A percentile compares a stretch with the other conserved stretches of the same genome.
Evolutionary conservation across 371 early-diverging fungal genomes (phyloP).

Genomic region (Rozella allomycis): DNA sequence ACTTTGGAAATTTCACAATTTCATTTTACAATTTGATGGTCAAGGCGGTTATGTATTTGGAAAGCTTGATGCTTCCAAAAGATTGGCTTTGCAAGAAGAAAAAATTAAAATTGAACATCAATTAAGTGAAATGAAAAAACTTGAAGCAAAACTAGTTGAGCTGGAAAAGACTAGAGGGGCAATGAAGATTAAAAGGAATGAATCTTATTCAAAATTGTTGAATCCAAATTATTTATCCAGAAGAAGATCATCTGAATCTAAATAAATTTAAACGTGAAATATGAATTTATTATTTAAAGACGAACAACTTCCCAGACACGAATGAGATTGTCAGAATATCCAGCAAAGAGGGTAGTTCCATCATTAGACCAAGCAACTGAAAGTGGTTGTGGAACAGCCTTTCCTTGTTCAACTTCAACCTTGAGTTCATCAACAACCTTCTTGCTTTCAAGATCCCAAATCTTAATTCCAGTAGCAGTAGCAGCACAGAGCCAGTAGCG

Average conservation of each 20-base stretch:
- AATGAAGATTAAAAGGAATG: too few relatives aligned
- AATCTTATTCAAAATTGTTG: too few relatives aligned
- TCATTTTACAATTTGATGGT: constrained; percentile 52
- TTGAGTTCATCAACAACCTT: constrained; percentile 81
- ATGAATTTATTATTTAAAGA: constrained; percentile 2
- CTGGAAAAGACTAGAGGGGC: constrained; percentile 30
- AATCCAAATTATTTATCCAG: background rate
- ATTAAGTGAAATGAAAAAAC: constrained; percentile 42
- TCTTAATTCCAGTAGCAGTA: constrained; percentile 84
- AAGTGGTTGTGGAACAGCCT: constrained; percentile 64
- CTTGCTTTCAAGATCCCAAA: constrained; percentile 98
- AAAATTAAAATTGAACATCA: constrained; percentile 44
- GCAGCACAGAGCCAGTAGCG: constrained; percentile 99
- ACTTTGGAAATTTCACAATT: constrained; percentile 64
- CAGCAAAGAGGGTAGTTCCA: constrained; percentile 90
- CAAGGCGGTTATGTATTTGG: constrained; percentile 58
- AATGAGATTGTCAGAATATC: constrained; percentile 89
- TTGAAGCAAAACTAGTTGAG: constrained; percentile 38
- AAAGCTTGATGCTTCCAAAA: constrained; percentile 55
- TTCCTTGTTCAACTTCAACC: constrained; percentile 59
- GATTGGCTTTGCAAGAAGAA: constrained; percentile 59
- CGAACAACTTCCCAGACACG: constrained; percentile 79
- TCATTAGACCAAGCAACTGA: constrained; percentile 95
- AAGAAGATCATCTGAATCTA: background rate
- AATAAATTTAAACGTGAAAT: background rate